Evolutionary conservation across 2,329 filamentous ascomycete species (phyloP).

Genomic region (Coccinonectria pachysandricola): DNA sequence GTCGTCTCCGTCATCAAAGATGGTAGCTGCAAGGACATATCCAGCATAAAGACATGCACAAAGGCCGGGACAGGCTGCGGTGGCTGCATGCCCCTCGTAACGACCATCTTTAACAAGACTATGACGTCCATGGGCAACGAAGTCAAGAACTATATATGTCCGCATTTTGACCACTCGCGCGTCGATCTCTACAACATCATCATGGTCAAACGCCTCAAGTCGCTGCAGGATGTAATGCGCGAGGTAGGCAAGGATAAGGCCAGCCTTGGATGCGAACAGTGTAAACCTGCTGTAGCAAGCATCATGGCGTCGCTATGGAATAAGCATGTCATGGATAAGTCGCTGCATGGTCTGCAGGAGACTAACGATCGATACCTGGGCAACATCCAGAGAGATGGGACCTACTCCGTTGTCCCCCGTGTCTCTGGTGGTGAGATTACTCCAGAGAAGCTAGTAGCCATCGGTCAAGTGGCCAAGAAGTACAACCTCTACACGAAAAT

Average conservation of each 20-base stretch:
- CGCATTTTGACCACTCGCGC: conserved; percentile 74
- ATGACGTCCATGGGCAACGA: conserved; percentile 80
- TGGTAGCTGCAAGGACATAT: conserved; percentile 70
- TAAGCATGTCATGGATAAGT: conserved; percentile 64
- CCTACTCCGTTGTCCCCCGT: conserved; percentile 78
- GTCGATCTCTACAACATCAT: conserved; percentile 87
- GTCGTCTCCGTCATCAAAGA: conserved; percentile 63
- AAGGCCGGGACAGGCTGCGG: conserved; percentile 88
- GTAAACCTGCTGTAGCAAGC: conserved; percentile 72
- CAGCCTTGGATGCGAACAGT: conserved; percentile 75
- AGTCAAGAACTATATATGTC: conserved; percentile 76
- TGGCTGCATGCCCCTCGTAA: conserved; percentile 80
- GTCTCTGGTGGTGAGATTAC: conserved; percentile 81
- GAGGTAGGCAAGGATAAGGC: conserved; percentile 60
- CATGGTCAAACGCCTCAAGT: conserved; percentile 67
- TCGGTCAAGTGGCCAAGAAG: conserved; percentile 75
- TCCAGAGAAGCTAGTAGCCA: conserved; percentile 71
- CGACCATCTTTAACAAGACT: conserved; percentile 80
- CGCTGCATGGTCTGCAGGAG: conserved; percentile 68
- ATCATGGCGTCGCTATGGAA: conserved; percentile 80
- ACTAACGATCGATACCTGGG: conserved; percentile 83
- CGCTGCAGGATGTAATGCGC: conserved; percentile 67
- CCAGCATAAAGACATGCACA: conserved; percentile 78
- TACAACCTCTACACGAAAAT: conserved; percentile 85
- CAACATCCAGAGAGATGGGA: conserved; percentile 87